These are phyloP conservation scores for Nevesoporus exiguus DNA, from an alignment of 768 basidiomycete genomes.

Conservation along the genomic window DNA sequence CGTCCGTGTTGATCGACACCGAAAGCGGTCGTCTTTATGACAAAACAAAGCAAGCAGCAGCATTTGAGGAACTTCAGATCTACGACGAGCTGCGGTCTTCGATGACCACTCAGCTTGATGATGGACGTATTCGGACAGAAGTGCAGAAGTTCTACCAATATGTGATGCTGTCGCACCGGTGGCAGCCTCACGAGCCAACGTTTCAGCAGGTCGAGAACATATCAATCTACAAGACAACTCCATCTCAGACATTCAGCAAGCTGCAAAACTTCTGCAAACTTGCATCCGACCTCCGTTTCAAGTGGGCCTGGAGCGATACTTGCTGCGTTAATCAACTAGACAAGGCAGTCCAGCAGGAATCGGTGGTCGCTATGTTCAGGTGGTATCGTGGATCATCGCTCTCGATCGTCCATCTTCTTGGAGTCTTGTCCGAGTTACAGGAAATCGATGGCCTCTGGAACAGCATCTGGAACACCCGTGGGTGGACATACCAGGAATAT, in stretches of 20 bases:
- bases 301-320: not conserved
- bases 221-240: not conserved
- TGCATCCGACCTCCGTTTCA: not conserved
- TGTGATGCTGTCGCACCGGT: not conserved
- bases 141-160: not conserved
- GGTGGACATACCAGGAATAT: slow-evolving; percentile 1
- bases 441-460: not conserved
- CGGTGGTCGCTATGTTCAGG: not conserved
- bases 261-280: not conserved
- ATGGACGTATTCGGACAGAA: not conserved
- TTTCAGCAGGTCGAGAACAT: not conserved
- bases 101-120: not conserved
- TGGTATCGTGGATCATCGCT: not conserved
- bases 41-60: not conserved
- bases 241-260: not conserved
- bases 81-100: not conserved
- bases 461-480: not conserved
- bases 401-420: not conserved
- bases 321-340: not conserved
- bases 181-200: not conserved
- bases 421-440: not conserved
- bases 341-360: not conserved
- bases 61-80: not conserved
- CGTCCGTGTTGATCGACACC: not conserved
- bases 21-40: not conserved